Conservation (phyloP, 2,329 filamentous ascomycete genomes). For the Fusarium nygamai region DNA sequence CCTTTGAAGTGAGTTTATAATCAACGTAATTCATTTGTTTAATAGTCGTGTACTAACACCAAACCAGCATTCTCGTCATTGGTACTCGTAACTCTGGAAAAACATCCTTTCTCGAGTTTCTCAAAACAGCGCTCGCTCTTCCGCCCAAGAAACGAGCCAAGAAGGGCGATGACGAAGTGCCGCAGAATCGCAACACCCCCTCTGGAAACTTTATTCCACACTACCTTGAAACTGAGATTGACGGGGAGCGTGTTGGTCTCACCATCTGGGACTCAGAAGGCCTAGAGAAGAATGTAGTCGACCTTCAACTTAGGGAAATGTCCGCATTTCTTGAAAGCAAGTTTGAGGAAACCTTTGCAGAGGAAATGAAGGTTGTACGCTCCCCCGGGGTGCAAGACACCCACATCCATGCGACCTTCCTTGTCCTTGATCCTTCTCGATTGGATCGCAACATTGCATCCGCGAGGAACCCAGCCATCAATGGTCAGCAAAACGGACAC, state of each 20-base stretch:
- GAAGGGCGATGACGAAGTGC: constrained; percentile 67
- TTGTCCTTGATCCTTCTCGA: constrained; percentile 87
- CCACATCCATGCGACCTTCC: constrained; percentile 95
- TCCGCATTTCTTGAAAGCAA: constrained; percentile 94
- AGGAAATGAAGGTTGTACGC: constrained; percentile 97
- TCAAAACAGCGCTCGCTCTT: constrained; percentile 84
- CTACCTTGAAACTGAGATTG: constrained; percentile 94
- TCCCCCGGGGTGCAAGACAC: constrained; percentile 94
- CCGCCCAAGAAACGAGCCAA: constrained; percentile 80
- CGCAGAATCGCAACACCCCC: constrained; percentile 61
- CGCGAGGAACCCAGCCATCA: constrained; percentile 64
- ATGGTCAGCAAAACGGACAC: constrained; percentile 61
- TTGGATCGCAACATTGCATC: constrained; percentile 84
- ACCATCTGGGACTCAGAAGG: constrained; percentile 98
- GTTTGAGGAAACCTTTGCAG: constrained; percentile 96
- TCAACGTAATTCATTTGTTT: not conserved
- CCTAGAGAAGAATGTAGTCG: constrained; percentile 92
- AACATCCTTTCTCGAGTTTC: constrained; percentile 95
- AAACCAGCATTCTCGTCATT: constrained; percentile 84
- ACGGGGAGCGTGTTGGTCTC: constrained; percentile 88
- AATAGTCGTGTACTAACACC: not conserved
- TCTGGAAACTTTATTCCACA: constrained; percentile 83
- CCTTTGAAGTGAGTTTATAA: constrained; percentile 89
- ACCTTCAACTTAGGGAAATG: constrained; percentile 92
- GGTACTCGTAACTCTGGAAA: constrained; percentile 91